Evolutionary conservation across 2,329 filamentous ascomycete species (phyloP).

Genomic region (Exophiala sideris): DNA sequence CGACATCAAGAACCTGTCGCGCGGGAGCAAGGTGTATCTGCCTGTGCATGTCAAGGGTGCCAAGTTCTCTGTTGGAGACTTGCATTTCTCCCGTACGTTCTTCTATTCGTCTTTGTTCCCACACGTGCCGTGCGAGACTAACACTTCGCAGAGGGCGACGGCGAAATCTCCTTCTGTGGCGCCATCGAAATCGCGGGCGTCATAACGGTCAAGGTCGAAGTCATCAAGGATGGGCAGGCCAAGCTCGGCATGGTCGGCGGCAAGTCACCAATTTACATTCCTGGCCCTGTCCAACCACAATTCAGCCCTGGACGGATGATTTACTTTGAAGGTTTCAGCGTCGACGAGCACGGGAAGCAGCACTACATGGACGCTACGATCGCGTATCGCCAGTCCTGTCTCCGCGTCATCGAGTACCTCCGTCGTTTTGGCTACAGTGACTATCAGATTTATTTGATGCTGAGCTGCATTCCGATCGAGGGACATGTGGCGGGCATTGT

Average conservation of each 20-base stretch:
- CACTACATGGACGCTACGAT: slow-evolving; percentile 84
- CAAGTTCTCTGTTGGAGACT: slow-evolving; percentile 84
- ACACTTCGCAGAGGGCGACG: slow-evolving; percentile 67
- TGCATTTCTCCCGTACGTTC: slow-evolving; percentile 69
- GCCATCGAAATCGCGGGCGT: slow-evolving; percentile 93
- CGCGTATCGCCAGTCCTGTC: slow-evolving; percentile 76
- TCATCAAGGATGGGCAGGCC: slow-evolving; percentile 76
- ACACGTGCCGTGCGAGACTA: neutral
- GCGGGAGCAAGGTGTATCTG: slow-evolving; percentile 78
- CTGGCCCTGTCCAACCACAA: slow-evolving; percentile 82
- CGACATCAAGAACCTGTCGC: slow-evolving; percentile 81
- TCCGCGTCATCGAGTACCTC: slow-evolving; percentile 77
- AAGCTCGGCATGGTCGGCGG: slow-evolving; percentile 60
- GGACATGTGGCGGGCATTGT: slow-evolving; percentile 87
- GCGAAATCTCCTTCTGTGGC: slow-evolving; percentile 83
- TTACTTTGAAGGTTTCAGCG: slow-evolving; percentile 78
- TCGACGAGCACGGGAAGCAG: slow-evolving; percentile 84
- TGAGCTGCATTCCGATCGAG: slow-evolving; percentile 82
- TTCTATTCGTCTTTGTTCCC: neutral
- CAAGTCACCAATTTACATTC: slow-evolving; percentile 79
- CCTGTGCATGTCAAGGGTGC: slow-evolving; percentile 81
- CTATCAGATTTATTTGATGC: slow-evolving; percentile 80
- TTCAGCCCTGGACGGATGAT: slow-evolving; percentile 79
- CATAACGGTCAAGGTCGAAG: slow-evolving; percentile 85
- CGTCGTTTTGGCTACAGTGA: slow-evolving; percentile 66